These are phyloP conservation scores for Citrus trifoliata DNA, from an alignment of 345 rosid genomes.

Conservation along the genomic window DNA sequence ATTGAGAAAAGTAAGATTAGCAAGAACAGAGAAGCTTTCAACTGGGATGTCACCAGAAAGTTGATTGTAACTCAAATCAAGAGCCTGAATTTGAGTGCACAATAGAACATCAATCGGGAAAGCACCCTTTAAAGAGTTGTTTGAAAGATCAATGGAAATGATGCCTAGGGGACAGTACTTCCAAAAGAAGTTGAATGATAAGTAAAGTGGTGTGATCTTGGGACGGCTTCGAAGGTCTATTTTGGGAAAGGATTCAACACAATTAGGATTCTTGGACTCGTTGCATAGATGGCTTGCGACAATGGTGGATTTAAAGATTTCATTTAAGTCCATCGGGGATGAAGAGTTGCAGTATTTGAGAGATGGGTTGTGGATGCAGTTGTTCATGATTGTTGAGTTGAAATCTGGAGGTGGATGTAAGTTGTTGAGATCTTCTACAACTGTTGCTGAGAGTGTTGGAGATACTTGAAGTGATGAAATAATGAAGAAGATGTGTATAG, in stretches of 20 bases:
- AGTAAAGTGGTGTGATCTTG: constrained; percentile 57
- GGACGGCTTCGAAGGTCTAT: constrained; percentile 57
- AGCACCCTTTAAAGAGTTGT: constrained; percentile 43
- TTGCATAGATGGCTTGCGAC: constrained; percentile 75
- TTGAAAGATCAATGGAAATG: constrained; percentile 48
- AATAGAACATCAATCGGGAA: constrained; percentile 46
- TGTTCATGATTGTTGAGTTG: constrained; percentile 44
- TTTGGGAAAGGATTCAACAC: constrained; percentile 53
- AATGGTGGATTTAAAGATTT: constrained; percentile 61
- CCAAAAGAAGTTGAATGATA: constrained; percentile 76
- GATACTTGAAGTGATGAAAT: constrained; percentile 7
- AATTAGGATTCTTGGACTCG: constrained; percentile 61
- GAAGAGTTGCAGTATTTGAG: constrained; percentile 52
- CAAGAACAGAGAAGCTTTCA: constrained; percentile 27
- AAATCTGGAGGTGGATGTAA: constrained; percentile 66
- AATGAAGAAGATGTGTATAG: constrained; percentile 13
- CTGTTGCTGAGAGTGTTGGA: constrained; percentile 34
- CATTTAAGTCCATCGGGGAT: constrained; percentile 43
- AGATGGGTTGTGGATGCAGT: constrained; percentile 49
- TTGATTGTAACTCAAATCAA: constrained; percentile 55
- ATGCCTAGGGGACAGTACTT: constrained; percentile 63
- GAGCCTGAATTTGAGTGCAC: constrained; percentile 51
- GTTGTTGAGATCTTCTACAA: constrained; percentile 58
- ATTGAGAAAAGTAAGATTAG: constrained; percentile 48
- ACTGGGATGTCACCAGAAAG: constrained; percentile 56